Evolutionary conservation across 495 filamentous ascomycete genomes (phyloP), one percentile per base, ranked within the genome.

Genomic region (Aspergillus bridgeri): DNA sequence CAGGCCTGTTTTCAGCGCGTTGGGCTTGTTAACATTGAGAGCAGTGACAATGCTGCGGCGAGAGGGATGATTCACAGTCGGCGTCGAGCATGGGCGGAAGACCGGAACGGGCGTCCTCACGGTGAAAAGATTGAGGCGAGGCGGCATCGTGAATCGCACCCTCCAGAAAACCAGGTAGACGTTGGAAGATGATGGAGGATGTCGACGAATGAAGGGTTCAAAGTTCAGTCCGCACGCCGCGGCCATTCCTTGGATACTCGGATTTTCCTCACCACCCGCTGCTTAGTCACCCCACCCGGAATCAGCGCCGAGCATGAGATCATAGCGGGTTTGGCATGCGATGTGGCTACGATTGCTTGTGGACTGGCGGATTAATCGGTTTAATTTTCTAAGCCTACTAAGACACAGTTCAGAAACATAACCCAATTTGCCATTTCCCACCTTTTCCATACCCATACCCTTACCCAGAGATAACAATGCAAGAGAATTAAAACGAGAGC

Each of bases 71-170:
- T 20, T 60, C 42, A 46, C 49, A 13, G 67, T 47, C 52, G 64
- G 50, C 7, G 65, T 60, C 51, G 67, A 60, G 15, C 69, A 51
- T 53, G 65, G 69, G 60, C 71, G 70, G 53, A 78, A 48, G 51
- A 64, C 68, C 19, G 70, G 61, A 18, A 65, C 66, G 13, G 72
- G 70, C 62, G 70, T 65, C 48, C 65, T 63, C 53, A 73, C 67
- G 44, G 74, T 67, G 59, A 76, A 73, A 0, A 76, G 58, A 42
- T 70, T 76, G 54, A 76, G 58, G 52, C 72, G 63, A 15, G 75
- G 73, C 24, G 74, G 62, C 74, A 77, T 77, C 53, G 18, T 68
- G 60, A 56, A 47, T 19, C 7, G 17, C n/a, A 53, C 53, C 50
- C 55, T 5, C 33, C 15, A 42, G 5, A 22, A 33, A 29, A 25